Evolutionary conservation across 2,329 filamentous ascomycete species (phyloP), one percentile per base, ranked within the genome.

Genomic region (Didymella pomorum): DNA sequence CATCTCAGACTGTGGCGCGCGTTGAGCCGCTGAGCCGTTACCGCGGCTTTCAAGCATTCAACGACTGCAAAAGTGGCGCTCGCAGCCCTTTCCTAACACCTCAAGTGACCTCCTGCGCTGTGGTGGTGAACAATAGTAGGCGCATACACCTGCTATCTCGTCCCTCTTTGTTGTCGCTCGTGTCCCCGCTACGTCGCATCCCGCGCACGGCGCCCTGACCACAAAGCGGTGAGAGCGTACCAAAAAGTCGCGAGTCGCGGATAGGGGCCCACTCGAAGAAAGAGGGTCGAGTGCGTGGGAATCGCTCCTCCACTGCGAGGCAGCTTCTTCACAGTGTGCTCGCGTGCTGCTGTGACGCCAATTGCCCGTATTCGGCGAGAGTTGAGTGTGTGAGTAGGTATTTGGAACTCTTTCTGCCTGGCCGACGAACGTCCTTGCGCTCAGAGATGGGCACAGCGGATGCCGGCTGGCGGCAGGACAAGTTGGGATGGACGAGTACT

Each of bases 321-420:
- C 47, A 52, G 26, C 47, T 51, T 56, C 52, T 52, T 54, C 51
- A 52, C 48, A 52, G 57, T 37, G 51, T 56, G 60, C 45, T 46
- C 52, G 48, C 29, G 49, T 54, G 53, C 53, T 61, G 52, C 51
- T 58, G 62, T 52, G 39, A 55, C 59, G 55, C 53, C 57, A 58
- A 60, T 63, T 65, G 62, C 55, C 44, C 47, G 51, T 21, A 25
- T 35, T 25, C 31, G 57, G 50, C 53, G 46, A 35, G 35, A 20
- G 49, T 56, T 50, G 56, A 43, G 46, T 23, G 25, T 25, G 50
- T 42, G 56, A 51, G 56, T 33, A 11, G 12, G 25, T 35, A 18
- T 12, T 8, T 18, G 41, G 42, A 12, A 44, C 2, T 44, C 11
- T 46, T 33, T 56, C 21, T 46, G 37, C 39, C 39, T 41, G 20